A percentile compares a stretch with the other conserved stretches of the same genome.
Evolutionary conservation across 129 eudicot species (phyloP).

Genomic region (Cynara cardunculus): DNA sequence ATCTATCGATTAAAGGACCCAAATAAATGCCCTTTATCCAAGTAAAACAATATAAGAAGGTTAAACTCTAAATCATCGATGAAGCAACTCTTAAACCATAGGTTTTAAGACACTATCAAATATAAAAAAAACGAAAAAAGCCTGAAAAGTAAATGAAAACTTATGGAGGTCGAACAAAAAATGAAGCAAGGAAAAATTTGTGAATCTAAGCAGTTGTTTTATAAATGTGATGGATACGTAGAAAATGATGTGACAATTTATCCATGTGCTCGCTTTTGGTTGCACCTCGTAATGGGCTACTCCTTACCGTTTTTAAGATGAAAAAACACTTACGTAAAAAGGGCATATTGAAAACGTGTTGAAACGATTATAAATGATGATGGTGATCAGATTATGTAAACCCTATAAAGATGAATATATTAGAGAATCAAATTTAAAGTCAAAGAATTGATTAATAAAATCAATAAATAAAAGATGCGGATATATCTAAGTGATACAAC

Average conservation of each 20-base stretch:
- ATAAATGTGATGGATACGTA: neutral
- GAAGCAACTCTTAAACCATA: neutral
- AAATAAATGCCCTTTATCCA: neutral
- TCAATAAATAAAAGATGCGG: too few species aligned
- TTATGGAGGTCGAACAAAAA: neutral
- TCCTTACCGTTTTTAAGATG: neutral
- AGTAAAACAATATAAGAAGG: neutral
- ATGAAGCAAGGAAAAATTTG: neutral
- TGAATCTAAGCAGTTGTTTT: neutral
- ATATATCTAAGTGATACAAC: too few species aligned
- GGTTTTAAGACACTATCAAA: neutral
- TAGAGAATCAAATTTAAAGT: too few species aligned
- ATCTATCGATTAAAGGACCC: neutral
- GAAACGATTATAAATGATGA: neutral
- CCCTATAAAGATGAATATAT: neutral
- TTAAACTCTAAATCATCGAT: neutral
- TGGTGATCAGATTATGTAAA: neutral
- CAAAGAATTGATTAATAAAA: neutral
- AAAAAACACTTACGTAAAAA: neutral
- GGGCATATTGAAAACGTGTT: neutral
- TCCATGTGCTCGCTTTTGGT: slow-evolving; percentile 13
- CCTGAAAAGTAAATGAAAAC: neutral
- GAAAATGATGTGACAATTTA: neutral
- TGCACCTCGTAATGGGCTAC: slow-evolving; percentile 7
- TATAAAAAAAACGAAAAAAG: neutral